Evolutionary conservation across 2,329 filamentous ascomycete species (phyloP).

Genomic region (Scedosporium aurantiacum): DNA sequence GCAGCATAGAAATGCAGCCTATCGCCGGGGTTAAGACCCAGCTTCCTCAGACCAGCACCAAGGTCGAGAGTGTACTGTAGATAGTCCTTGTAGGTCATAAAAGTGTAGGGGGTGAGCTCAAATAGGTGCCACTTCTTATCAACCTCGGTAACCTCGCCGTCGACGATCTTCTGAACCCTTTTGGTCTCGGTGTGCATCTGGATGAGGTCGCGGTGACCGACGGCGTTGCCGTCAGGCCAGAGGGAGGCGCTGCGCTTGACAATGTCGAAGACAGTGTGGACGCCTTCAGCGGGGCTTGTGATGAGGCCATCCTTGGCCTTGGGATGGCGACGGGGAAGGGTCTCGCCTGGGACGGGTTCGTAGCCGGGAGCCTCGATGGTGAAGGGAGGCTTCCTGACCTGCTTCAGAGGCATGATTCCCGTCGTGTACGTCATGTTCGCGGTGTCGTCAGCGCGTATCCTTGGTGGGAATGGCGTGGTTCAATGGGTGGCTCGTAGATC

Average conservation of each 20-base stretch:
- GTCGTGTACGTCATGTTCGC: constrained; percentile 25
- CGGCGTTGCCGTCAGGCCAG: constrained; percentile 51
- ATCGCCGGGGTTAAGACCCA: constrained; percentile 58
- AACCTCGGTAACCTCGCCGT: constrained; percentile 67
- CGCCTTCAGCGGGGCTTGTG: constrained; percentile 52
- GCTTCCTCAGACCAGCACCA: constrained; percentile 61
- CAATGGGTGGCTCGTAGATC: not conserved
- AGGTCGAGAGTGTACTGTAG: constrained; percentile 57
- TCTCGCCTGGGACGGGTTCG: constrained; percentile 65
- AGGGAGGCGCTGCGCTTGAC: constrained; percentile 55
- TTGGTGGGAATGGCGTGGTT: not conserved
- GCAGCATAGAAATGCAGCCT: constrained; percentile 73
- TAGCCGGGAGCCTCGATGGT: constrained; percentile 61
- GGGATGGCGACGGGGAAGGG: constrained; percentile 67
- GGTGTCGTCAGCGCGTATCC: not conserved
- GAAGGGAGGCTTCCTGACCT: constrained; percentile 61
- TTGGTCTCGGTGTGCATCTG: constrained; percentile 73
- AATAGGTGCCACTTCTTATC: constrained; percentile 90
- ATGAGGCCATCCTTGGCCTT: constrained; percentile 60
- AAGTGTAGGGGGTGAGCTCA: constrained; percentile 69
- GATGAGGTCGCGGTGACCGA: constrained; percentile 64
- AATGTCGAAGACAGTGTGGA: constrained; percentile 71
- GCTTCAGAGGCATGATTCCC: constrained; percentile 40
- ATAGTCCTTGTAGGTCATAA: constrained; percentile 70
- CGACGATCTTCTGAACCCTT: constrained; percentile 79